Evolutionary conservation across 2,329 filamentous ascomycete genomes (phyloP).

Genomic region (Fusarium protoensiforme): DNA sequence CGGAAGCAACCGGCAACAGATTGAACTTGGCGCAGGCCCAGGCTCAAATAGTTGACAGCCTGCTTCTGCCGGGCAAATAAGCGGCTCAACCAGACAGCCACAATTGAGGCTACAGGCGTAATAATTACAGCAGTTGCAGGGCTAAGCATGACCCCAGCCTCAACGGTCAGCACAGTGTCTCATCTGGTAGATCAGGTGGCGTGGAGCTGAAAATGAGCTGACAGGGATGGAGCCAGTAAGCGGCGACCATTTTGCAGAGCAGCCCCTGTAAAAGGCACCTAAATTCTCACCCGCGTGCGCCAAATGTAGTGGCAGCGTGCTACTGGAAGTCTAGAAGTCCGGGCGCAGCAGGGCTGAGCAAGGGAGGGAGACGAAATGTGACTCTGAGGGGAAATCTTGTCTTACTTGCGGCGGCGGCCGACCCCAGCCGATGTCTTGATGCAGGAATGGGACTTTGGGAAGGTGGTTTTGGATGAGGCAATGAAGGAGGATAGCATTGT

Average conservation of each 20-base stretch:
- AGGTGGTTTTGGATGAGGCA: not conserved
- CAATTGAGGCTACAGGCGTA: not conserved
- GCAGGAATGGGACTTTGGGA: not conserved
- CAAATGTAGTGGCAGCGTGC: not conserved
- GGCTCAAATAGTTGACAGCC: not conserved
- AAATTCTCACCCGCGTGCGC: slow-evolving; percentile 17
- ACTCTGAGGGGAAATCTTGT: not conserved
- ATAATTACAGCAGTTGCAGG: not conserved
- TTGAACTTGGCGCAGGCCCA: not conserved
- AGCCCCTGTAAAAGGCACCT: not conserved
- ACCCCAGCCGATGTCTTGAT: not conserved
- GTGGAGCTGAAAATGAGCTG: slow-evolving; percentile 18
- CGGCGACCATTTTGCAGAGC: not conserved
- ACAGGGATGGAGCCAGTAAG: not conserved
- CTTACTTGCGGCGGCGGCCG: not conserved
- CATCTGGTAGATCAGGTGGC: not conserved
- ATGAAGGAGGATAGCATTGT: not conserved
- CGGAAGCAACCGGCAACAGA: not conserved
- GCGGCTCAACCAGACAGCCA: not conserved
- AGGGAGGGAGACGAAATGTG: not conserved
- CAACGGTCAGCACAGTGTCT: not conserved
- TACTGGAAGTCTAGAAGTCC: not conserved
- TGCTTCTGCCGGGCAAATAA: slow-evolving; percentile 8
- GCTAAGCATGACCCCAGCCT: not conserved
- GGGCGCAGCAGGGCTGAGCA: not conserved